A percentile compares a stretch with the other conserved stretches of the same genome.
Conservation (phyloP, 2,329 filamentous ascomycete species). For the Proliferodiscus dingleyae region DNA sequence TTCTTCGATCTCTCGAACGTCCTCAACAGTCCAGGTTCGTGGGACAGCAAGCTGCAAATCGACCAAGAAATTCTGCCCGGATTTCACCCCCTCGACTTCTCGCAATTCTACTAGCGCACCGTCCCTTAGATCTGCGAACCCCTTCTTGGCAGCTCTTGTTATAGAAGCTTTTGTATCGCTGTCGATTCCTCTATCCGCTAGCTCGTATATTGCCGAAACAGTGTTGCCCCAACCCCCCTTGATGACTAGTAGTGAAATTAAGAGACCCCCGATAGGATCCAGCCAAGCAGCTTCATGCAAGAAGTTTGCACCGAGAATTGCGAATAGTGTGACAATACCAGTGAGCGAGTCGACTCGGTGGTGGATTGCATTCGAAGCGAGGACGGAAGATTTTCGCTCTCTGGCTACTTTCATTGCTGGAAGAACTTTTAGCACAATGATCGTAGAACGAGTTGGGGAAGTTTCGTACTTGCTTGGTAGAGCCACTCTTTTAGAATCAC, state of each 20-base stretch:
- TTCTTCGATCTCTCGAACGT: slow-evolving; percentile 66
- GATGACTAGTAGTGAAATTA: slow-evolving; percentile 92
- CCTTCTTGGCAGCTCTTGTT: slow-evolving; percentile 57
- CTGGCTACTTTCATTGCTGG: slow-evolving; percentile 90
- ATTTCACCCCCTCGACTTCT: slow-evolving; percentile 85
- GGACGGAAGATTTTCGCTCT: slow-evolving; percentile 90
- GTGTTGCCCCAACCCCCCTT: slow-evolving; percentile 88
- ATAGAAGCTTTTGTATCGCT: slow-evolving; percentile 73
- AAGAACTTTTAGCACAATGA: slow-evolving; percentile 19
- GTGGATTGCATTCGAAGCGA: slow-evolving; percentile 93
- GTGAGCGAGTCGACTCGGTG: slow-evolving; percentile 95
- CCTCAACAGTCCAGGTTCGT: slow-evolving; percentile 67
- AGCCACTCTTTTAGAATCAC: slow-evolving; percentile 95
- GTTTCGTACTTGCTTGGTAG: slow-evolving; percentile 84
- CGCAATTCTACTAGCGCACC: slow-evolving; percentile 63
- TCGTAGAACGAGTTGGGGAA: background rate
- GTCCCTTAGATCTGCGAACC: slow-evolving; percentile 49
- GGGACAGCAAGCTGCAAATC: slow-evolving; percentile 85
- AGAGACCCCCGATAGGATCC: slow-evolving; percentile 85
- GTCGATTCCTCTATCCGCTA: slow-evolving; percentile 88
- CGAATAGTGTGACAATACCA: slow-evolving; percentile 84
- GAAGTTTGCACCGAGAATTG: slow-evolving; percentile 85
- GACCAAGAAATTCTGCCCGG: slow-evolving; percentile 91
- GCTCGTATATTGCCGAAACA: slow-evolving; percentile 71
- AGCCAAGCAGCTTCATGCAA: slow-evolving; percentile 84